phyloP scores from a whole-genome alignment of 2,329 filamentous ascomycete genomes.

The Botrytis aclada region DNA sequence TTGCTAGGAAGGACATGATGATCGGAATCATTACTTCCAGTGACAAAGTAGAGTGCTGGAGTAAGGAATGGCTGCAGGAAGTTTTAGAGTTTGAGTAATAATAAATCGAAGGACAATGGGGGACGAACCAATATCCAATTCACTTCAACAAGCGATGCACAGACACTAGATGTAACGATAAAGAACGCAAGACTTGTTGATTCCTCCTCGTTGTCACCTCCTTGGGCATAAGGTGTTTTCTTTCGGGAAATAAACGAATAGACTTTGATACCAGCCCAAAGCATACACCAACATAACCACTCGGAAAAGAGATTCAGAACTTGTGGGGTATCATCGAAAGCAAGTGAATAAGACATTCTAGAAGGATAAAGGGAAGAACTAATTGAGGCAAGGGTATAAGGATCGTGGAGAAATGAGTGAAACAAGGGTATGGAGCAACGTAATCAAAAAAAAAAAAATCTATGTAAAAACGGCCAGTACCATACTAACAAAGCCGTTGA shows the following conservation, averaged over 20 bases:
- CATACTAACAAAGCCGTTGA: background rate
- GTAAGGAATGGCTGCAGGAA: slow-evolving; percentile 13
- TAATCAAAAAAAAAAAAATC: background rate
- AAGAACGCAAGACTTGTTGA: slow-evolving; percentile 17
- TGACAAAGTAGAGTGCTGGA: slow-evolving; percentile 17
- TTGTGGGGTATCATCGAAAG: slow-evolving; percentile 3
- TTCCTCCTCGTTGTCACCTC: background rate
- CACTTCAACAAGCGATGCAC: slow-evolving; percentile 13
- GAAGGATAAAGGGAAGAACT: background rate
- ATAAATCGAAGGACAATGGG: background rate
- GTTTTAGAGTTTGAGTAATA: background rate
- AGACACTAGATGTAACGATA: slow-evolving; percentile 15
- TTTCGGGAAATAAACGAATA: slow-evolving; percentile 7
- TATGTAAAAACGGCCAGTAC: background rate
- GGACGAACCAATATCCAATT: slow-evolving; percentile 19
- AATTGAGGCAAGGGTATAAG: background rate
- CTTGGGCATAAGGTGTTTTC: background rate
- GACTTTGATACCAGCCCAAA: slow-evolving; percentile 18
- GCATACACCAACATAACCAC: slow-evolving; percentile 13
- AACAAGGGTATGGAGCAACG: background rate
- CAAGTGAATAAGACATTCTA: slow-evolving; percentile 15
- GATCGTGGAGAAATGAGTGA: background rate
- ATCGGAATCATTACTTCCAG: background rate
- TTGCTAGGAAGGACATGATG: slow-evolving; percentile 1
- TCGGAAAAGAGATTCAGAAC: slow-evolving; percentile 13